These are phyloP conservation scores for Chlorociboria aeruginascens DNA, from an alignment of 495 filamentous ascomycete species.

Conservation along the genomic window DNA sequence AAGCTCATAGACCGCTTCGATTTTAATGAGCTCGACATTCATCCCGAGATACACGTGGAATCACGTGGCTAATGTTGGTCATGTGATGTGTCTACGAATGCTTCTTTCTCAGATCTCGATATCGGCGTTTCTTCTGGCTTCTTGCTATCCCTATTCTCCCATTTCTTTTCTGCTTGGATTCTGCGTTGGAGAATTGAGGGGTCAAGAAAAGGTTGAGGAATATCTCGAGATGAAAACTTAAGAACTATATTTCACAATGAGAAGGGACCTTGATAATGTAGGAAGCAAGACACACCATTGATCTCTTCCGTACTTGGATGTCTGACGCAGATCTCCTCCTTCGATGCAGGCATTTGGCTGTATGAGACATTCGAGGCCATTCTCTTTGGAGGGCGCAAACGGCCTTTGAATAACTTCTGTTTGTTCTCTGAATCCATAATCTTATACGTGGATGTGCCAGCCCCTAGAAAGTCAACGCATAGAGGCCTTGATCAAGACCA, in stretches of 20 bases:
- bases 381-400: constrained; percentile 7
- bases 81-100: neutral
- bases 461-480: too few species aligned
- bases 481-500: too few species aligned
- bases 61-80: neutral
- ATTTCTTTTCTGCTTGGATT: constrained; percentile 7
- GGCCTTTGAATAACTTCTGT: constrained; percentile 9
- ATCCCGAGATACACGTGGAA: neutral
- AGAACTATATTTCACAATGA: constrained; percentile 3
- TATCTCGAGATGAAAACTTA: constrained; percentile 24
- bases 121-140: neutral
- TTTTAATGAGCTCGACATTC: neutral
- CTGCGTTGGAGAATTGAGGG: constrained; percentile 23
- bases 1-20: too few species aligned
- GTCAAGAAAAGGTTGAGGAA: constrained; percentile 30
- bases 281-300: constrained; percentile 1
- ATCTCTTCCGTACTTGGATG: constrained; percentile 8
- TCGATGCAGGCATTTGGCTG: constrained; percentile 22
- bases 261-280: neutral
- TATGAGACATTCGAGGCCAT: constrained; percentile 15
- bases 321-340: constrained; percentile 23
- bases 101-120: constrained; percentile 5
- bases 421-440: neutral
- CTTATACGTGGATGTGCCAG: neutral
- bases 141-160: constrained; percentile 7